phyloP scores from a whole-genome alignment of 805 yeast genomes.

The Monosporozyma unispora region DNA sequence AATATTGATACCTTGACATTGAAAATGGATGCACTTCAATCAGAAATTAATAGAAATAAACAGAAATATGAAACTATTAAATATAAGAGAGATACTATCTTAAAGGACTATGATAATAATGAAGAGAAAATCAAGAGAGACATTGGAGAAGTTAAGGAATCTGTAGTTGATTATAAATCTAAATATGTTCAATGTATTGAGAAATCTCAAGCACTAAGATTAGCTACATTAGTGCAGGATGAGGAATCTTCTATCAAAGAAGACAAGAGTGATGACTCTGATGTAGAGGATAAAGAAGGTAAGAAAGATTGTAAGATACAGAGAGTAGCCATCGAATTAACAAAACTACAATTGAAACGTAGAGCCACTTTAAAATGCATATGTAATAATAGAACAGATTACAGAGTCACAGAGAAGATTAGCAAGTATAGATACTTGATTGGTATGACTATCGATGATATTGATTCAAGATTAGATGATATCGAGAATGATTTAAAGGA shows the following conservation, averaged over 20 bases:
- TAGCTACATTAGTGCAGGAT: conserved; percentile 49
- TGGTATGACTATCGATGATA: conserved; percentile 69
- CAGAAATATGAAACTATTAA: background rate
- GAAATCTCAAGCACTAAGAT: conserved; percentile 52
- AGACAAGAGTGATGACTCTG: background rate
- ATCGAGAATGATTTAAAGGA: conserved; percentile 41
- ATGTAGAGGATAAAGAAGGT: background rate
- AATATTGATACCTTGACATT: background rate
- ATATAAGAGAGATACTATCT: background rate
- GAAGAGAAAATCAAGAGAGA: background rate
- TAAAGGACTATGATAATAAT: background rate
- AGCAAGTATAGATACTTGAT: conserved; percentile 73
- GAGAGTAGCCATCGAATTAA: conserved; percentile 35
- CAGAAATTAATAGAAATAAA: background rate
- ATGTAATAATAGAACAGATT: conserved; percentile 39
- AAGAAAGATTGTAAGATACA: background rate
- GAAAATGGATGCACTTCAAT: background rate
- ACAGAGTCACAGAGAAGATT: conserved; percentile 47
- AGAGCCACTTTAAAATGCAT: conserved; percentile 37
- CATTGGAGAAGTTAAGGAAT: conserved; percentile 3
- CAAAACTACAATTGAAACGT: conserved; percentile 46
- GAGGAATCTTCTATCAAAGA: conserved; percentile 34
- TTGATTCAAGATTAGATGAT: conserved; percentile 74
- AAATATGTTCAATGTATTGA: conserved; percentile 36
- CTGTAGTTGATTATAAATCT: conserved; percentile 7